Evolutionary conservation across 148 eudicot genomes (phyloP), one percentile per base, ranked within the genome.

Genomic region (Chenopodium suecicum): DNA sequence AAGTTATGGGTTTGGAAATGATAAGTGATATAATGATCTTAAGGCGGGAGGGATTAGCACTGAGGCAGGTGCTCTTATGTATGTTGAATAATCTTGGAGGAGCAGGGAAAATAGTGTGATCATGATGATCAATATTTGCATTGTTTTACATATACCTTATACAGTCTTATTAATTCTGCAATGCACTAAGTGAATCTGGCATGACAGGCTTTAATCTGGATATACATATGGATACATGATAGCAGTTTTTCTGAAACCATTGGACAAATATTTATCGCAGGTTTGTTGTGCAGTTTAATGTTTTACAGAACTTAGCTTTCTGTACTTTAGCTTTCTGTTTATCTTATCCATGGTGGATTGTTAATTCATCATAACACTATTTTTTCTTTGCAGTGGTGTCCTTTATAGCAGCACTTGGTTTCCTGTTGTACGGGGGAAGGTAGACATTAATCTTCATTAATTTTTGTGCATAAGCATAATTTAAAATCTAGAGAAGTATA

Each of bases 191-290:
- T 10, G 62, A 37, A 25, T 46, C 41, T 63, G 29, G 10, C 48
- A 76, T 82, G 74, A 79, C 93, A 93, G 99, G 89, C 64, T 54
- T 84, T 93, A 75, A 91, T 95, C 73, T 95, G 98, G 98, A 32
- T 92, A 72, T 90, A 83, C 84, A 75, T 95, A 73, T 93, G 97
- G 94, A 48, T 92, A 66, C 84, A 92, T 83, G 92, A 90, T 76
- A 90, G 85, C 84, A 85, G 84, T 73, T 62, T 80, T 14, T 86
- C 88, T 78, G 91, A 88, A 88, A 88, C 87, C 75, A 70, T 92
- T 73, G 93, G 91, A 64, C 90, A 90, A 88, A 81, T 95, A 78
- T 95, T 93, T 83, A 88, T 93, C 72, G 96, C 98, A 86, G 94
- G 98, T 93, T 47, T 76, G 86, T 29, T 52, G 23, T 58, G 60